Conservation (phyloP, 2,329 filamentous ascomycete species). For the Colletotrichum neosansevieriae region DNA sequence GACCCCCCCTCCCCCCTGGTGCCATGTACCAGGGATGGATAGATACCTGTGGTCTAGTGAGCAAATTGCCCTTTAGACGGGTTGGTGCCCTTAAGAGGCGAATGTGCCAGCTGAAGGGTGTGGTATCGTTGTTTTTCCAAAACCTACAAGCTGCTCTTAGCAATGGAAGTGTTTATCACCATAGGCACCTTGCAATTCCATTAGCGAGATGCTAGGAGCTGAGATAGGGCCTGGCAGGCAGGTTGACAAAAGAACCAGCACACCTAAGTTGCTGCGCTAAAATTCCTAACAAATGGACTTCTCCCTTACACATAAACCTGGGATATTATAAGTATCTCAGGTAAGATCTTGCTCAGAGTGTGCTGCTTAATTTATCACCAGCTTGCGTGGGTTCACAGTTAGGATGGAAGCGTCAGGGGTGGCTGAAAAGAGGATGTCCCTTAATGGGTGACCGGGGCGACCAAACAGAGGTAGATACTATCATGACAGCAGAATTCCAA, state of each 20-base stretch:
- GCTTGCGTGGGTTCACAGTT: slow-evolving; percentile 13
- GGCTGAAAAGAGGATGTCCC: slow-evolving; percentile 2
- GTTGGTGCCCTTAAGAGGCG: slow-evolving; percentile 1
- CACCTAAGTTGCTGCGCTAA: too few relatives aligned
- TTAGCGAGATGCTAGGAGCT: slow-evolving; percentile 24
- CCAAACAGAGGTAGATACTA: background rate
- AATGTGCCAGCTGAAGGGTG: background rate
- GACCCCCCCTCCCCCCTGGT: too few relatives aligned
- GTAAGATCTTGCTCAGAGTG: too few relatives aligned
- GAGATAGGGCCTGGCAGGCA: slow-evolving; percentile 26
- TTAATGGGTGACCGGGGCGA: background rate
- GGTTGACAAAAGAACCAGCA: too few relatives aligned
- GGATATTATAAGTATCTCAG: too few relatives aligned
- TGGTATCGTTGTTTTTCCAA: background rate
- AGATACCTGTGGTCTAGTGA: too few relatives aligned
- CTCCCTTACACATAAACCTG: too few relatives aligned
- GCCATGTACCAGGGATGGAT: too few relatives aligned
- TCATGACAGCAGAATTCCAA: slow-evolving; percentile 9
- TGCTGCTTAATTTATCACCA: background rate
- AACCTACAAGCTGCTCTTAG: background rate
- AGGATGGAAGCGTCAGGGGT: slow-evolving; percentile 1
- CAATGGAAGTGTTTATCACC: too few relatives aligned
- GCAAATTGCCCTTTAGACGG: background rate
- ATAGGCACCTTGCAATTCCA: slow-evolving; percentile 3
- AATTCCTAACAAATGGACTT: too few relatives aligned